These are phyloP conservation scores for Tulasnella sp. DNA, from an alignment of 768 basidiomycete genomes.

Conservation along the genomic window DNA sequence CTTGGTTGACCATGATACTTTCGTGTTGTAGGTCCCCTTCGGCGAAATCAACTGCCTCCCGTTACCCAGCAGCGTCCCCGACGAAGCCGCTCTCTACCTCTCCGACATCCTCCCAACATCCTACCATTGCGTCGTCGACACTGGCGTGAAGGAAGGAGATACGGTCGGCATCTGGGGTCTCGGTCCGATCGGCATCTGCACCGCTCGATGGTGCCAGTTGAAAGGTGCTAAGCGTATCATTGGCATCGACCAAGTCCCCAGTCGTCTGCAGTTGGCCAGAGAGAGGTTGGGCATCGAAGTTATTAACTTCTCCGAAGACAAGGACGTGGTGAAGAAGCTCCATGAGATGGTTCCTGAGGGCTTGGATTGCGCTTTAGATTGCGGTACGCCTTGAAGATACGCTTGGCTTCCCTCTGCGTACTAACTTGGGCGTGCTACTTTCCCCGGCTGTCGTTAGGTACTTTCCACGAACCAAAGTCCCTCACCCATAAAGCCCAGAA, in stretches of 20 bases:
- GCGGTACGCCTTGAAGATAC: conserved; percentile 38
- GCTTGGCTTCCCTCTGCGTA: conserved; percentile 10
- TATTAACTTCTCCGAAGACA: conserved; percentile 55
- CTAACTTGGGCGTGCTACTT: not conserved
- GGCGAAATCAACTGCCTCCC: conserved; percentile 69
- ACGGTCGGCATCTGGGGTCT: conserved; percentile 69
- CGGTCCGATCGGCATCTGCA: conserved; percentile 64
- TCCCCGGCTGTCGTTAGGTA: conserved; percentile 38
- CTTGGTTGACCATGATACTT: not conserved
- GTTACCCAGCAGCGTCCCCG: conserved; percentile 59
- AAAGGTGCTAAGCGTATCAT: conserved; percentile 71
- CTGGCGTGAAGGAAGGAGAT: conserved; percentile 68
- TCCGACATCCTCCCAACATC: conserved; percentile 66
- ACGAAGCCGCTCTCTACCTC: conserved; percentile 59
- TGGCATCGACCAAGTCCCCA: conserved; percentile 61
- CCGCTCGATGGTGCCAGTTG: conserved; percentile 56
- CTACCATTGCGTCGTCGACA: conserved; percentile 71
- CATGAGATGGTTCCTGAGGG: conserved; percentile 61
- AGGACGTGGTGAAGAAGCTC: conserved; percentile 51
- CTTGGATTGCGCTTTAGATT: conserved; percentile 61
- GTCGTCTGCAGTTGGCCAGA: conserved; percentile 48
- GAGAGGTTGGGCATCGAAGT: conserved; percentile 50
- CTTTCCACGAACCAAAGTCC: conserved; percentile 69
- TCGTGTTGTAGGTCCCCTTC: conserved; percentile 42
- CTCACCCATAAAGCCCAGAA: conserved; percentile 65